Evolutionary conservation across 2,329 filamentous ascomycete species (phyloP).

Genomic region (Tolypocladium tropicale): DNA sequence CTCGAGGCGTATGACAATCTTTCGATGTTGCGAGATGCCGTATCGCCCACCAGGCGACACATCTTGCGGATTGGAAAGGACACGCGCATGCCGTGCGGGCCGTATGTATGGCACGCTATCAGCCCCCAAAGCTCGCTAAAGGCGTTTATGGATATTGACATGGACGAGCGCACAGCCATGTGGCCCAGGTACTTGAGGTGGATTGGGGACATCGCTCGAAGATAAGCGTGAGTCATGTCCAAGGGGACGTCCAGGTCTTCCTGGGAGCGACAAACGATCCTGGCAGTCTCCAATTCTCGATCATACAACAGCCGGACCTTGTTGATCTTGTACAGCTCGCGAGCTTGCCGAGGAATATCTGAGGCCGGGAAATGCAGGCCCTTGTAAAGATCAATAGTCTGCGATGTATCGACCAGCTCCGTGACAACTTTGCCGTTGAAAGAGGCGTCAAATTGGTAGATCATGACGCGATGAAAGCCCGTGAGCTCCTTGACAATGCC

Average conservation of each 20-base stretch:
- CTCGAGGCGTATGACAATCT: conserved; percentile 76
- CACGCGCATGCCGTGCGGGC: conserved; percentile 70
- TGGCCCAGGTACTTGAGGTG: conserved; percentile 79
- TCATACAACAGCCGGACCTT: conserved; percentile 84
- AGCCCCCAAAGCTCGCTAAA: conserved; percentile 82
- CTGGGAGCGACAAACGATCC: conserved; percentile 67
- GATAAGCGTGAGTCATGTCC: conserved; percentile 75
- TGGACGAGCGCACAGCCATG: conserved; percentile 87
- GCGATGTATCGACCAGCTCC: conserved; percentile 70
- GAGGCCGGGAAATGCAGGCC: conserved; percentile 82
- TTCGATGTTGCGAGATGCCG: conserved; percentile 79
- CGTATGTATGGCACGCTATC: conserved; percentile 79
- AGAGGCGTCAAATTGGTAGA: conserved; percentile 77
- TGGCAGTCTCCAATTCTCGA: conserved; percentile 66
- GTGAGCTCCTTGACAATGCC: conserved; percentile 84
- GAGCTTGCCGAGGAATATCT: conserved; percentile 75
- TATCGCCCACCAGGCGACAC: conserved; percentile 80
- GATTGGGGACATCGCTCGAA: conserved; percentile 84
- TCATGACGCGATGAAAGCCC: conserved; percentile 85
- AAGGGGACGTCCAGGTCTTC: conserved; percentile 66
- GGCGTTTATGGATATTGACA: conserved; percentile 87
- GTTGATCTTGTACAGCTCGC: conserved; percentile 84
- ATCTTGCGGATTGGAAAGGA: conserved; percentile 88
- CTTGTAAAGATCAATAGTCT: conserved; percentile 76
- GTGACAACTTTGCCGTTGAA: conserved; percentile 85